phyloP scores from a whole-genome alignment of 148 eudicot species.

The Tetragonia tetragonoides region DNA sequence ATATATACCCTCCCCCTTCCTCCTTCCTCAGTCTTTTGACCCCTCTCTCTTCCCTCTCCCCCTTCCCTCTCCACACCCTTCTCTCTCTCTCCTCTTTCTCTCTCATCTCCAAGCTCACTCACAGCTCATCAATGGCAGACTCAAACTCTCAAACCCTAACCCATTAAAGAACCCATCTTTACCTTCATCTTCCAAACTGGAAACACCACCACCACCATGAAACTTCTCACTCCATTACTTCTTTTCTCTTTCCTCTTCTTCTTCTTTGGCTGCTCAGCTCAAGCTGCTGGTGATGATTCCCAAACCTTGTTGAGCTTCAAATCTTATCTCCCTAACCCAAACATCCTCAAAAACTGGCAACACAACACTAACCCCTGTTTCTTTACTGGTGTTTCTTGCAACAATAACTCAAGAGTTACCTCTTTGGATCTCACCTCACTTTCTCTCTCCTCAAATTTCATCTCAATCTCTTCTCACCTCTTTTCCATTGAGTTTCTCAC shows the following conservation, averaged over 20 bases:
- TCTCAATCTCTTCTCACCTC: slow-evolving; percentile 34
- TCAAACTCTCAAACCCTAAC: slow-evolving; percentile 18
- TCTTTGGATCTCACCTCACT: slow-evolving; percentile 45
- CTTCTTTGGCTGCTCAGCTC: slow-evolving; percentile 18
- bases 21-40: slow-evolving; percentile 44
- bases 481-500: slow-evolving; percentile 38
- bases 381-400: slow-evolving; percentile 68
- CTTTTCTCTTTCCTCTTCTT: slow-evolving; percentile 1
- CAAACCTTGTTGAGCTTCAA: slow-evolving; percentile 67
- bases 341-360: slow-evolving; percentile 51
- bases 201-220: no score
- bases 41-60: slow-evolving; percentile 25
- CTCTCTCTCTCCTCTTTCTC: slow-evolving; percentile 1
- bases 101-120: slow-evolving; percentile 15
- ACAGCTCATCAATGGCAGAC: slow-evolving; percentile 28
- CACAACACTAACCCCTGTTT: slow-evolving; percentile 45
- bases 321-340: slow-evolving; percentile 46
- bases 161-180: background rate
- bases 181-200: background rate
- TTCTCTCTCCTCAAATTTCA: slow-evolving; percentile 43
- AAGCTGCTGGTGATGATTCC: slow-evolving; percentile 24
- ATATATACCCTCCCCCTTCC: slow-evolving; percentile 41
- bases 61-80: background rate
- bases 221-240: slow-evolving; percentile 7
- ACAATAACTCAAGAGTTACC: slow-evolving; percentile 40